Conservation (phyloP, 768 basidiomycete species). For the Lactarius tabidus region DNA sequence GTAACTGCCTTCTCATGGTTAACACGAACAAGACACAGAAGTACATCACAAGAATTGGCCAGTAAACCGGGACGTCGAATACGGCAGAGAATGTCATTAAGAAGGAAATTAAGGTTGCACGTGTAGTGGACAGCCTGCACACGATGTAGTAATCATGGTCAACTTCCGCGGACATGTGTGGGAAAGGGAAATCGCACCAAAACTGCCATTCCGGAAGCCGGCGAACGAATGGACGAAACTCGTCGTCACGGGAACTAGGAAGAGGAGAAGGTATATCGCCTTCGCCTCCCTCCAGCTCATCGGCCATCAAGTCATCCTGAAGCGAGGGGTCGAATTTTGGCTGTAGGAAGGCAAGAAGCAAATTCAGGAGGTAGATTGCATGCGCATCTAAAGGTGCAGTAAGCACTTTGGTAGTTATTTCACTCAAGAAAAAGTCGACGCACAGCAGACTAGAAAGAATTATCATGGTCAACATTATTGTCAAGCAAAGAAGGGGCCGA, state of each 20-base stretch:
- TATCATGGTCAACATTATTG: background rate
- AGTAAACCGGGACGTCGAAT: constrained; percentile 97
- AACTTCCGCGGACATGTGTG: constrained; percentile 11
- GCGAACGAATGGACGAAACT: constrained; percentile 95
- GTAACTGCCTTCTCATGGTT: constrained; percentile 95
- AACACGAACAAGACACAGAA: constrained; percentile 93
- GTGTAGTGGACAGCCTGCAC: constrained; percentile 82
- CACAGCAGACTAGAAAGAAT: constrained; percentile 58
- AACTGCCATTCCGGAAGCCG: constrained; percentile 96
- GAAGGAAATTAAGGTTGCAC: constrained; percentile 79
- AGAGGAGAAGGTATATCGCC: constrained; percentile 46
- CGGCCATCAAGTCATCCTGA: constrained; percentile 87
- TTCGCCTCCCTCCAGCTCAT: constrained; percentile 89
- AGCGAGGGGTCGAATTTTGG: constrained; percentile 97
- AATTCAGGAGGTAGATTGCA: constrained; percentile 93
- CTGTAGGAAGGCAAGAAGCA: constrained; percentile 95
- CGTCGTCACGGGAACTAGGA: constrained; percentile 77
- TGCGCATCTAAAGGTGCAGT: constrained; percentile 58
- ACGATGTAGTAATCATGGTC: background rate
- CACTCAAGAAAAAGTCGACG: constrained; percentile 31
- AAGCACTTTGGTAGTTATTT: background rate
- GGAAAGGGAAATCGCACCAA: constrained; percentile 50
- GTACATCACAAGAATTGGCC: constrained; percentile 97
- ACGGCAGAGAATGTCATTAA: constrained; percentile 76
- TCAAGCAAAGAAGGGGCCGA: constrained; percentile 25